A percentile compares a stretch with the other conserved stretches of the same genome.
phyloP scores from a whole-genome alignment of 768 basidiomycete species.

The Royoungia palumana region DNA sequence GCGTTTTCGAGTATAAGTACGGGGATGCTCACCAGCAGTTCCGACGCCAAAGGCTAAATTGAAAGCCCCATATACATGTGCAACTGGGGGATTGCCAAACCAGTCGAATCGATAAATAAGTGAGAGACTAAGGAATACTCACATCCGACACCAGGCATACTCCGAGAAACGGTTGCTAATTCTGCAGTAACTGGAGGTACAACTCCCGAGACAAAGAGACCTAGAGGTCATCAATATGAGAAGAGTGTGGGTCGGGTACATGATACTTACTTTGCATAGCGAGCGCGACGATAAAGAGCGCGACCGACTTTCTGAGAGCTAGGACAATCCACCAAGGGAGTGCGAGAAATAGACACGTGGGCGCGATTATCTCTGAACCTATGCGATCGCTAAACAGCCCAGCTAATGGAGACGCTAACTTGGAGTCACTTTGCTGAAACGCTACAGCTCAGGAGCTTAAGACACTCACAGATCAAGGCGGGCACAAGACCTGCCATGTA shows the following conservation, averaged over 20 bases:
- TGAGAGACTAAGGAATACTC: conserved; percentile 23
- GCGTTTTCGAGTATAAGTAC: neutral
- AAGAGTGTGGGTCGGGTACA: neutral
- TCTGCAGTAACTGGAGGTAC: conserved; percentile 65
- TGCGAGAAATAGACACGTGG: conserved; percentile 45
- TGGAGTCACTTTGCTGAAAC: neutral
- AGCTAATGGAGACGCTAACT: conserved; percentile 52
- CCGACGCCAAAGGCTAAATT: conserved; percentile 71
- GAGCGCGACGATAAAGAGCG: conserved; percentile 35
- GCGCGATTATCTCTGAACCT: conserved; percentile 55
- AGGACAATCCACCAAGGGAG: conserved; percentile 65
- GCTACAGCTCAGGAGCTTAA: neutral
- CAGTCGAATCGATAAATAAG: conserved; percentile 1
- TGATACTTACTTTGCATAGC: conserved; percentile 51
- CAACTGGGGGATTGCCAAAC: conserved; percentile 42
- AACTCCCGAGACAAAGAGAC: conserved; percentile 57
- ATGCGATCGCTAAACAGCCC: conserved; percentile 56
- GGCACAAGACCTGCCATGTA: conserved; percentile 65
- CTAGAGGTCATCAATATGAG: conserved; percentile 32
- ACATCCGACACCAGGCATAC: conserved; percentile 67
- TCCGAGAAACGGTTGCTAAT: conserved; percentile 55
- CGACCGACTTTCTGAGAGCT: conserved; percentile 51
- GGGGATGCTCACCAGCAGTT: conserved; percentile 45
- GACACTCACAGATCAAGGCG: conserved; percentile 55
- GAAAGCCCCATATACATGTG: conserved; percentile 71